Evolutionary conservation across 768 basidiomycete species (phyloP), one percentile per base, ranked within the genome.

Genomic region (Collybiopsis luxurians): DNA sequence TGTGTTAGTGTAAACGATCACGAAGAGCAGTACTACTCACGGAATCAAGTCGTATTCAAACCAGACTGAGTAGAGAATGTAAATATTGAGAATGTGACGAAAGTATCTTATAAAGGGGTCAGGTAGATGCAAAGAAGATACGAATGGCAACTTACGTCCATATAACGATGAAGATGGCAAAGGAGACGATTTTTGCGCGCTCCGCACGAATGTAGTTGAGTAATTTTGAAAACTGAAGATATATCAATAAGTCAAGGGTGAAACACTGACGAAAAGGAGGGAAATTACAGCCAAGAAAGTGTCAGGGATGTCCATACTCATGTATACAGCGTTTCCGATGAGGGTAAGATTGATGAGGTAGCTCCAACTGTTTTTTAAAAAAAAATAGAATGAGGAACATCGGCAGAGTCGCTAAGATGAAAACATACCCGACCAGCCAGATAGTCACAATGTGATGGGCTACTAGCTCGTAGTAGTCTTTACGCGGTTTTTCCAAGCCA

Each of bases 281-380:
- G 11, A 42, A 74, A 89, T 61, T 61, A 93, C 89, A 13, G 92
- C 94, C 13, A 99, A 78, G 71, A 89, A 91, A 31, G 84, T 73
- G 67, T 99, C 97, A 0, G 95, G 94, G 21, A 95, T 79, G 73
- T 99, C 97, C 97, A 98, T 98, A 68, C 94, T 97, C 73, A 95
- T 80, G 64, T 88, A 98, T 28, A 99, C 83, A 5, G 94, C 89
- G 60, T 91, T 90, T 11, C 97, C 97, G 44, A 98, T 95, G 52
- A 82, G 71, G 0, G 95, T 98, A 51, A 93, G 43, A 71, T 92
- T 95, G 62, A 86, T 59, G 31, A 86, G 62, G 64, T 93, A 92
- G 63, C 91, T 93, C 91, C 92, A 92, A 38, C 53, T 54, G 21
- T n/a, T n/a, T n/a, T n/a, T n/a, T n/a, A n/a, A n/a, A n/a, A 26